phyloP scores from a whole-genome alignment of 179 eudicot species.

The Amaranthus tricolor region DNA sequence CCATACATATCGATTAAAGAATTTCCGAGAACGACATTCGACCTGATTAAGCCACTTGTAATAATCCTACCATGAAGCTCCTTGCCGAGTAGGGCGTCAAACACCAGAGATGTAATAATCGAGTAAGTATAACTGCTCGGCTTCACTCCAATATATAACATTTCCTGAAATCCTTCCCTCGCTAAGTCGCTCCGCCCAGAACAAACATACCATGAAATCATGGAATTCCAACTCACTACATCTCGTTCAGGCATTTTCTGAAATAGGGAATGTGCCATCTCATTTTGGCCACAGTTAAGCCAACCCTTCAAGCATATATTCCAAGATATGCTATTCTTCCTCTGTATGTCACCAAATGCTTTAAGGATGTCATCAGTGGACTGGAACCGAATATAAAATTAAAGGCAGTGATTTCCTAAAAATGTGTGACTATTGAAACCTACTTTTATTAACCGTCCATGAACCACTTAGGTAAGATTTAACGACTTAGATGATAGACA shows the following conservation, averaged over 20 bases:
- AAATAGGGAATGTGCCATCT: constrained; percentile 48
- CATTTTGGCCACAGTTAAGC: constrained; percentile 35
- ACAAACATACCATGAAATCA: constrained; percentile 54
- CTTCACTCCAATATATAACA: constrained; percentile 43
- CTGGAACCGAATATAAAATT: constrained; percentile 50
- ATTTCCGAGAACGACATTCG: constrained; percentile 40
- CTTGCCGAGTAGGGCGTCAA: constrained; percentile 24
- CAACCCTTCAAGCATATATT: constrained; percentile 56
- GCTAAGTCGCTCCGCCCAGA: constrained; percentile 38
- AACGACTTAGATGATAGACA: constrained; percentile 30
- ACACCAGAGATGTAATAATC: constrained; percentile 33
- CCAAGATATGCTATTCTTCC: constrained; percentile 68
- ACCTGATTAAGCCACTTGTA: constrained; percentile 33
- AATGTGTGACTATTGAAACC: constrained; percentile 54
- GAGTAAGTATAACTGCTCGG: constrained; percentile 38
- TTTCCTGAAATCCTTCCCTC: constrained; percentile 38
- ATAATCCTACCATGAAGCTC: constrained; percentile 41
- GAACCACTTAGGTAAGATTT: constrained; percentile 43
- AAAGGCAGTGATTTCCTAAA: constrained; percentile 67
- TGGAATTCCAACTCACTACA: constrained; percentile 72
- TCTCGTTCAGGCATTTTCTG: constrained; percentile 64
- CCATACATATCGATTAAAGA: constrained; percentile 40
- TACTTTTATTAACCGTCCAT: constrained; percentile 48
- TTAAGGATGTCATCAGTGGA: constrained; percentile 31
- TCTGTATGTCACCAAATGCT: constrained; percentile 53